Base-by-base conservation (phyloP, 2,329 filamentous ascomycete species). In the Sporothrix luriei region DNA sequence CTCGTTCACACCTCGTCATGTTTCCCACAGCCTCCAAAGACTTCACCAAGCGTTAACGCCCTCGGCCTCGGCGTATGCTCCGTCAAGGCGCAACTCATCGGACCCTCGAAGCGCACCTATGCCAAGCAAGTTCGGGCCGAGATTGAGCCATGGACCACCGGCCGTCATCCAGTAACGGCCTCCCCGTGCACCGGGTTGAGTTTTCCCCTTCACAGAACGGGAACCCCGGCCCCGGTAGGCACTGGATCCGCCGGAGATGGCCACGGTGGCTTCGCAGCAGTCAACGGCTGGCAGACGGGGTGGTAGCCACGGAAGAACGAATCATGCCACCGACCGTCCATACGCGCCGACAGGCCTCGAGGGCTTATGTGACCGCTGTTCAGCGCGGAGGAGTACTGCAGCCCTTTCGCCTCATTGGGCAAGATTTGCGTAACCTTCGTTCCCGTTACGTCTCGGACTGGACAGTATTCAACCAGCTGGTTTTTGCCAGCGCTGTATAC, bases 391-490 rank as follows among this genome's bases (percentile, higher is more conserved):
- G 49, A 4, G 16, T 57, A 7, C 51, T 68, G 7, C 65, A 57
- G 24, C 65, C 65, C 3, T 68, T 68, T 29, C 65, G 65, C 10
- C 65, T 68, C 51, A 43, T 69, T 19, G 7, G 51, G 7, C 55
- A 55, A 24, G 68, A 69, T 13, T 29, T 66, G 19, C 49, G 24
- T 49, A 69, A 66, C 33, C 11, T 69, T 10, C 59, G 61, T 7
- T 40, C 16, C 13, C 68, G 68, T 5, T 69, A 69, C 14, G 21
- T 54, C 16, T 69, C 68, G 11, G 68, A 69, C 68, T 69, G 68
- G 68, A 65, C 68, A 6, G 48, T 66, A n/a, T 69, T 69, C 26
- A 69, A 69, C 59, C 59, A 69, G 68, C 68, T 64, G 13, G 59
- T 69, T 26, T 51, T 69, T 19, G 59, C 68, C 26, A 69, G 68